Evolutionary conservation across 495 filamentous ascomycete genomes (phyloP).

Genomic region (Podospora didyma): DNA sequence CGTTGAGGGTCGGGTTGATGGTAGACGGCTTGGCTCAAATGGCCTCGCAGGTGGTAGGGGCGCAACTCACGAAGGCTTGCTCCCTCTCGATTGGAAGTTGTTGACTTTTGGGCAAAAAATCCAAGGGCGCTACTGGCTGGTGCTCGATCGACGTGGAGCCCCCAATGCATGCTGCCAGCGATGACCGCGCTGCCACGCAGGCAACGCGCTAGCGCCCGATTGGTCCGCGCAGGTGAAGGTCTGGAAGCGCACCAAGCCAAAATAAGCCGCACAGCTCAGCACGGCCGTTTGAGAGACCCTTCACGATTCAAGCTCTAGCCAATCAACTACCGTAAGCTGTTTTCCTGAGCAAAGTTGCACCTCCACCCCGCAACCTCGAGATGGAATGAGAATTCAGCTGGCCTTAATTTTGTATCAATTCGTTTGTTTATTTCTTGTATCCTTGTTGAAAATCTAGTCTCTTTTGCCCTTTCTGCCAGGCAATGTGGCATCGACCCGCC

Average conservation of each 20-base stretch:
- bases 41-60: constrained; percentile 8
- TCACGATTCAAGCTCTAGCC: neutral
- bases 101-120: constrained; percentile 36
- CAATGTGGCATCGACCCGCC: too few relatives aligned
- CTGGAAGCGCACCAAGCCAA: neutral
- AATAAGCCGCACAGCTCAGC: too few relatives aligned
- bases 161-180: constrained; percentile 3
- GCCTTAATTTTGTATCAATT: too few relatives aligned
- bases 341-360: too few relatives aligned
- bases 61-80: constrained; percentile 32
- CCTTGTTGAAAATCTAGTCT: too few relatives aligned
- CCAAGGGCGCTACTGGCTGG: constrained; percentile 21
- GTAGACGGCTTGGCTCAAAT: neutral
- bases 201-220: constrained; percentile 16
- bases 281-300: too few relatives aligned
- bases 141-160: constrained; percentile 18
- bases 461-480: too few relatives aligned
- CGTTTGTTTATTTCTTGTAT: too few relatives aligned
- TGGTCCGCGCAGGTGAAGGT: neutral
- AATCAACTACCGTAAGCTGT: constrained; percentile 6
- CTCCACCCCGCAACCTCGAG: too few relatives aligned
- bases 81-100: constrained; percentile 30
- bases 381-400: too few relatives aligned
- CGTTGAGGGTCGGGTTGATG: neutral
- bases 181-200: constrained; percentile 4